Percentiles rank a stretch among this genome's conserved stretches.
Conservation (phyloP, 2,329 filamentous ascomycete genomes). For the Albifimbria verrucaria region DNA sequence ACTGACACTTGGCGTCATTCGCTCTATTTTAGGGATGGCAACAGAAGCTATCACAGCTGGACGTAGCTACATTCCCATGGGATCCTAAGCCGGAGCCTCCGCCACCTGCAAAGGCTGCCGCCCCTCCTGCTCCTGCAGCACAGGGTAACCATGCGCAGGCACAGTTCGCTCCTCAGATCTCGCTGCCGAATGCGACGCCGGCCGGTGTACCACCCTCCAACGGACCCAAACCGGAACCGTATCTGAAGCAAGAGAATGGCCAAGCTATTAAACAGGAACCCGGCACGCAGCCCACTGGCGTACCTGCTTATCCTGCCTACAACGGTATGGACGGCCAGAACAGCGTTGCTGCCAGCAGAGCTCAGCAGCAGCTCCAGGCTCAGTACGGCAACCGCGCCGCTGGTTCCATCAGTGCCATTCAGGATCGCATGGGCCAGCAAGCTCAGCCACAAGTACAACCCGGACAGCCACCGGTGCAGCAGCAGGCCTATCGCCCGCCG, state of each 20-base stretch:
- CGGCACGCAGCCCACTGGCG: conserved; percentile 27
- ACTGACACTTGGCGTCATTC: too few species aligned
- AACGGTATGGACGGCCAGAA: conserved; percentile 30
- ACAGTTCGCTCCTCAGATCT: conserved; percentile 28
- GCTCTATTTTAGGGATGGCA: conserved; percentile 76
- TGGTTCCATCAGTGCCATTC: conserved; percentile 63
- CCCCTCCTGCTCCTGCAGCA: conserved; percentile 19
- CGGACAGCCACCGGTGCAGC: conserved; percentile 15
- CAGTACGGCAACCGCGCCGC: conserved; percentile 63
- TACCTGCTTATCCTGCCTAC: conserved; percentile 29
- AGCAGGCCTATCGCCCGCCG: conserved; percentile 30
- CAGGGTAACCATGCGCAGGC: conserved; percentile 24
- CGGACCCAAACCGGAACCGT: conserved; percentile 41
- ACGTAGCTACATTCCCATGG: conserved; percentile 90
- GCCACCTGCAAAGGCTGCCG: conserved; percentile 28
- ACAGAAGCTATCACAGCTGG: conserved; percentile 78
- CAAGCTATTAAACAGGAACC: conserved; percentile 43
- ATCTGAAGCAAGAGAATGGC: conserved; percentile 46
- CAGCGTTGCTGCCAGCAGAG: conserved; percentile 49
- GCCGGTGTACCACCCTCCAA: conserved; percentile 26
- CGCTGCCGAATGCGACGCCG: conserved; percentile 25
- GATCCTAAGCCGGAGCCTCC: conserved; percentile 76
- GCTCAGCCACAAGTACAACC: conserved; percentile 23
- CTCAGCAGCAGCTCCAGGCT: conserved; percentile 52
- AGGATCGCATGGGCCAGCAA: conserved; percentile 36